Evolutionary conservation across 2,329 filamentous ascomycete genomes (phyloP), one percentile per base, ranked within the genome.

Genomic region (Nemania sp.): DNA sequence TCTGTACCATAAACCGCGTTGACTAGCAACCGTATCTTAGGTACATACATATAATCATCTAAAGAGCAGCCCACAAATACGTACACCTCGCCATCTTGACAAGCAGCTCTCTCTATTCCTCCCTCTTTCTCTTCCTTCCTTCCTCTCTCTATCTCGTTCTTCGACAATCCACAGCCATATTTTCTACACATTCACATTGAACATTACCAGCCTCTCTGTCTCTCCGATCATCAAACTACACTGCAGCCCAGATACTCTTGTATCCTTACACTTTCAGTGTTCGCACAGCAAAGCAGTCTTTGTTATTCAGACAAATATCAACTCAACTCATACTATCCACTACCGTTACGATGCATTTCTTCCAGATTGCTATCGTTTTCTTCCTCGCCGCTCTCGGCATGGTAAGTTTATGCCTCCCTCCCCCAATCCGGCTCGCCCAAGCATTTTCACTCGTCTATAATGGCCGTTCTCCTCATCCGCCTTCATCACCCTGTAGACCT

Each of bases 341-440:
- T 41, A 41, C 53, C 66, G 53, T 71, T 73, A 76, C 64, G 66
- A 77, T 77, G 76, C 75, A 75, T 71, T 73, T 74, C 69, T 47
- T 70, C 69, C 75, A 77, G 68, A 45, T 55, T 60, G n/a, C 75
- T 59, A 52, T 70, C 38, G 55, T 73, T 64, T 55, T 74, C 55
- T 65, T 72, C 64, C 69, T 77, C 56, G 68, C 73, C 64, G 63
- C 68, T 35, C 45, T 73, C 27, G 74, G 73, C 70, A 72, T 74
- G 70, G 76, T 77, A 74, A 74, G 75, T 74, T 35, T n/a, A 2
- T 54, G 10, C 35, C 45, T 49, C 63, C 67, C n/a, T 68, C 54
- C n/a, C n/a, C n/a, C n/a, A n/a, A n/a, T n/a, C n/a, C n/a, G n/a
- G 26, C 27, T 26, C 13, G 18, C 49, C 41, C 10, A 13, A 20